Evolutionary conservation across 2,329 filamentous ascomycete genomes (phyloP).

Genomic region (Fusarium foetens): DNA sequence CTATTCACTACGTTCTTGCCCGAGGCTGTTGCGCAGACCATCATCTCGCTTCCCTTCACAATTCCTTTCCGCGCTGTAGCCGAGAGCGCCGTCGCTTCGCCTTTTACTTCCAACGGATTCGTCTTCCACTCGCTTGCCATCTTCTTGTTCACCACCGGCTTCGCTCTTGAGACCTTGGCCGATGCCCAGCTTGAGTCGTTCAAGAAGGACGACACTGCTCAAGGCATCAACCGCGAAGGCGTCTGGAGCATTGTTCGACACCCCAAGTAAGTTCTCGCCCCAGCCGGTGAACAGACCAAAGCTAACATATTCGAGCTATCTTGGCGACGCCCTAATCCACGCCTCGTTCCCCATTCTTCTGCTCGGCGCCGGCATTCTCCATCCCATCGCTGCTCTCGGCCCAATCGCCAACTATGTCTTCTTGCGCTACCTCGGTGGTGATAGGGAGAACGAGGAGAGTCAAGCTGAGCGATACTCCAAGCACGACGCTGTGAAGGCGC

Average conservation of each 20-base stretch:
- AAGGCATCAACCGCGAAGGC: slow-evolving; percentile 4
- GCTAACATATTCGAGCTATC: not conserved
- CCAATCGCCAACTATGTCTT: slow-evolving; percentile 18
- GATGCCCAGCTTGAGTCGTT: slow-evolving; percentile 14
- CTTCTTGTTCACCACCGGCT: slow-evolving; percentile 8
- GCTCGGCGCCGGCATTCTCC: not conserved
- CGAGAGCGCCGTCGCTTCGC: slow-evolving; percentile 4
- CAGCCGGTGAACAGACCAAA: fast-evolving
- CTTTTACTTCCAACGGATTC: not conserved
- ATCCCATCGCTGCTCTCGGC: not conserved
- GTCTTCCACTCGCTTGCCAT: not conserved
- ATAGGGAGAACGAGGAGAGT: slow-evolving; percentile 10
- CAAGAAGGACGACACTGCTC: not conserved
- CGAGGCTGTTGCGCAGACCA: slow-evolving; percentile 16
- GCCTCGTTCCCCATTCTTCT: slow-evolving; percentile 16
- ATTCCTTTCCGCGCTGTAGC: slow-evolving; percentile 6
- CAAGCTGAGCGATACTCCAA: slow-evolving; percentile 11
- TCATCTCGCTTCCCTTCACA: slow-evolving; percentile 17
- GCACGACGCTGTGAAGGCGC: not conserved
- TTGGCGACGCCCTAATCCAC: slow-evolving; percentile 7
- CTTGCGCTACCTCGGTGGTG: slow-evolving; percentile 7
- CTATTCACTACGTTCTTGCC: slow-evolving; percentile 1
- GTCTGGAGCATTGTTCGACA: slow-evolving; percentile 28
- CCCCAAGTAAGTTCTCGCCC: slow-evolving; percentile 1
- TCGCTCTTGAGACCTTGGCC: not conserved